These are phyloP conservation scores for Albophoma yamanashiensis DNA, from an alignment of 2,329 filamentous ascomycete species.

Conservation along the genomic window DNA sequence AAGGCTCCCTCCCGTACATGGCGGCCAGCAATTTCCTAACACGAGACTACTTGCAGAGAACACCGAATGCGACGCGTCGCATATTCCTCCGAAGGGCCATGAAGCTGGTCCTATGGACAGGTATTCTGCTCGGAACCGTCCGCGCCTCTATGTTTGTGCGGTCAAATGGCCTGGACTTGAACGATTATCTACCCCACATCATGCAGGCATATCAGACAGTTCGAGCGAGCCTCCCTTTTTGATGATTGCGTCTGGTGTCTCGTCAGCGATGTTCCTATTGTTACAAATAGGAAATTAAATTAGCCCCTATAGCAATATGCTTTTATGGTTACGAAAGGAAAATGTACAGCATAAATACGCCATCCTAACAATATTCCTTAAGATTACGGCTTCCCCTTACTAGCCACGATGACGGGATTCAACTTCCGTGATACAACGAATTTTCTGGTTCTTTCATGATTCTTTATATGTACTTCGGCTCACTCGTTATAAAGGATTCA, in stretches of 20 bases:
- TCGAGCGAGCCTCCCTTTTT: not conserved
- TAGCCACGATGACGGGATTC: too few relatives aligned
- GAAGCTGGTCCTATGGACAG: conserved; percentile 1
- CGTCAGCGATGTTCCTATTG: too few relatives aligned
- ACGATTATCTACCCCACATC: not conserved
- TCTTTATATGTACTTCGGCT: too few relatives aligned
- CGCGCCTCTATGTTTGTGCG: not conserved
- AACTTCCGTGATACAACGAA: too few relatives aligned
- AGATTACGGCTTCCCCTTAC: too few relatives aligned
- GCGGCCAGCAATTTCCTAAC: not conserved
- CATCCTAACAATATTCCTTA: too few relatives aligned
- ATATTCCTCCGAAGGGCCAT: not conserved
- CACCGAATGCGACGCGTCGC: not conserved
- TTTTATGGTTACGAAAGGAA: too few relatives aligned
- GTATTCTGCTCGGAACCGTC: not conserved
- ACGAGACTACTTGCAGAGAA: not conserved
- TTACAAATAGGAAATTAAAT: too few relatives aligned
- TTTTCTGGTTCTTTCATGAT: too few relatives aligned
- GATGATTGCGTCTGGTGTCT: not conserved
- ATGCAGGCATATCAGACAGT: not conserved
- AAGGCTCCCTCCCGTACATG: not conserved
- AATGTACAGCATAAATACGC: too few relatives aligned
- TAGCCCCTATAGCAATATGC: too few relatives aligned
- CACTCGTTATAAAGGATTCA: too few relatives aligned
- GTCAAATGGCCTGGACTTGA: not conserved